phyloP scores from a whole-genome alignment of 2,329 filamentous ascomycete species.

The Colletotrichum lentis region DNA sequence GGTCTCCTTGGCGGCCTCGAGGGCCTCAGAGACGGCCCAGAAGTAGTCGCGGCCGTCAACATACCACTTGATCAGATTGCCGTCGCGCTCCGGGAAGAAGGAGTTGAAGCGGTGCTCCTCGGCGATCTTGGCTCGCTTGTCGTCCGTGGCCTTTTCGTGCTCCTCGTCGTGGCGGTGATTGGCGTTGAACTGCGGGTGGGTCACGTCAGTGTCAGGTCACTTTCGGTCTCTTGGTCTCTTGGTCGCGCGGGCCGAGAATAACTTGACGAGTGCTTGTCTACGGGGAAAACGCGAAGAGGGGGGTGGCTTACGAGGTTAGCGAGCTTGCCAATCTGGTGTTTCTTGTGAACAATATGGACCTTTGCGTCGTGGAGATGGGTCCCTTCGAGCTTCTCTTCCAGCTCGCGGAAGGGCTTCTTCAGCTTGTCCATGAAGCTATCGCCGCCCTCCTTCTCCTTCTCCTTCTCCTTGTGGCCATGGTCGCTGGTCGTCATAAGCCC shows the following conservation, averaged over 20 bases:
- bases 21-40: slow-evolving; percentile 87
- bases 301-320: slow-evolving; percentile 63
- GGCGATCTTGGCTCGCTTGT: slow-evolving; percentile 75
- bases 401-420: slow-evolving; percentile 56
- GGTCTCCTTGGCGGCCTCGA: slow-evolving; percentile 89
- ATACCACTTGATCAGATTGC: slow-evolving; percentile 95
- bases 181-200: slow-evolving; percentile 69
- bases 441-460: slow-evolving; percentile 41
- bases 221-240: not conserved
- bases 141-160: slow-evolving; percentile 85
- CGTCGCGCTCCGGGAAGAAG: slow-evolving; percentile 86
- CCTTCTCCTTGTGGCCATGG: slow-evolving; percentile 35
- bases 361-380: slow-evolving; percentile 66
- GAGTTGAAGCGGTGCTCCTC: slow-evolving; percentile 85
- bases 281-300: not conserved
- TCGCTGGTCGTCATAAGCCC: slow-evolving; percentile 29
- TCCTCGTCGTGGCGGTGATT: slow-evolving; percentile 94
- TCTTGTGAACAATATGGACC: slow-evolving; percentile 65
- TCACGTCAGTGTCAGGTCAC: slow-evolving; percentile 17
- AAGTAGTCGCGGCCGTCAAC: slow-evolving; percentile 96
- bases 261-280: slow-evolving; percentile 6
- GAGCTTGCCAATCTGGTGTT: slow-evolving; percentile 72
- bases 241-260: slow-evolving; percentile 1
- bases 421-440: slow-evolving; percentile 56
- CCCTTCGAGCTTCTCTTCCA: slow-evolving; percentile 63